A percentile compares a stretch with the other conserved stretches of the same genome.
Conservation (phyloP, 2,329 filamentous ascomycete species). For the Emmonsiellopsis sp. region DNA sequence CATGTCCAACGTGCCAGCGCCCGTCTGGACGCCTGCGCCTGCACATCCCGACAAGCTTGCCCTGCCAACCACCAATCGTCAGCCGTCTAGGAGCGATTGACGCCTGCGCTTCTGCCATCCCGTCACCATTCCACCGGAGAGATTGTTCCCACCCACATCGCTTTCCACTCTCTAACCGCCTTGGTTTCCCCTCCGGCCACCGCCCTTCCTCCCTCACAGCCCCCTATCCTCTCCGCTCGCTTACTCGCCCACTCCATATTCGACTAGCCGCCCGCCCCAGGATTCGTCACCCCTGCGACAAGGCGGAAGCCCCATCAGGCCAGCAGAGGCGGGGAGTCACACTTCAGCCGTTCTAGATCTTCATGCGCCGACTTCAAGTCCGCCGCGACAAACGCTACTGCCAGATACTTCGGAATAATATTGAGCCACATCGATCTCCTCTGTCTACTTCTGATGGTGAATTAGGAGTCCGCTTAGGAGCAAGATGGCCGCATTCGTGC, state of each 20-base stretch:
- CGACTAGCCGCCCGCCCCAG: background rate
- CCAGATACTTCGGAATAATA: background rate
- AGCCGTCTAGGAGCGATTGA: background rate
- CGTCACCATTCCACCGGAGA: background rate
- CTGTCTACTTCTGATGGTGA: slow-evolving; percentile 11
- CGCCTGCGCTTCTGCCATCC: background rate
- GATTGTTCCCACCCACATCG: background rate
- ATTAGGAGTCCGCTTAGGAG: slow-evolving; percentile 7
- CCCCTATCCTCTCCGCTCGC: background rate
- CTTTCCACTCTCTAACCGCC: background rate
- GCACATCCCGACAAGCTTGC: background rate
- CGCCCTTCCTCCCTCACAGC: background rate
- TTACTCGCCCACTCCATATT: background rate
- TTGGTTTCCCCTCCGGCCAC: background rate
- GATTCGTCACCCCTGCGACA: background rate
- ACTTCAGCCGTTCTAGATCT: background rate
- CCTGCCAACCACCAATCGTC: background rate
- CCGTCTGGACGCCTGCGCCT: background rate
- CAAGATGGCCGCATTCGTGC: slow-evolving; percentile 70
- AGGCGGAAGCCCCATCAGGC: background rate
- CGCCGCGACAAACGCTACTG: background rate
- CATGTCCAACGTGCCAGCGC: background rate
- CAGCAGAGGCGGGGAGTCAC: background rate
- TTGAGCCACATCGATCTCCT: background rate
- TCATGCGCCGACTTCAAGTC: background rate